phyloP scores from a whole-genome alignment of 192 early-diverging fungal genomes.

The Powellomyces hirtus region DNA sequence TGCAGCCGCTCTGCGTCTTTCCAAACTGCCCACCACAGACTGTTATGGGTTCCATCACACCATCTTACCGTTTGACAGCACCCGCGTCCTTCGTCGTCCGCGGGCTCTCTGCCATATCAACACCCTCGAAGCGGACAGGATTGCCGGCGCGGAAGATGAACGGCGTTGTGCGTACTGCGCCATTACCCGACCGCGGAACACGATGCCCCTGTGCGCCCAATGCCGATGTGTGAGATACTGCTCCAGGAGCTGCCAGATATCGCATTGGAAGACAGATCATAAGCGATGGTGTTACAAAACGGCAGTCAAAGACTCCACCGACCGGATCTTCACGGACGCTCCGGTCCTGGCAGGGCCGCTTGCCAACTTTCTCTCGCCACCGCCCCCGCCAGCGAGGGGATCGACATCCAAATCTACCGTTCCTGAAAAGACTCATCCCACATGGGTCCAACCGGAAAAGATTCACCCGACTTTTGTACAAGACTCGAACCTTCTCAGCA shows the following conservation, averaged over 20 bases:
- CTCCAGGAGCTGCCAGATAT: neutral
- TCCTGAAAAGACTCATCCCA: no score
- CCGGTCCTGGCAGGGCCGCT: no score
- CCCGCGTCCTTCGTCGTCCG: neutral
- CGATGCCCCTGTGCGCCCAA: neutral
- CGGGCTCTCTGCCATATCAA: neutral
- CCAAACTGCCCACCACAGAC: slow-evolving; percentile 5
- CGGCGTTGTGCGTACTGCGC: slow-evolving; percentile 20
- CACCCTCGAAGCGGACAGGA: neutral
- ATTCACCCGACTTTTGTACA: no score
- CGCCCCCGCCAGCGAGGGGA: no score
- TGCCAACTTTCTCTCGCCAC: no score
- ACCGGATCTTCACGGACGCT: no score
- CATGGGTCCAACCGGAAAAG: no score
- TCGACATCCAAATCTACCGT: no score
- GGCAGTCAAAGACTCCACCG: no score
- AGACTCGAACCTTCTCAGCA: no score
- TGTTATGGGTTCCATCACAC: slow-evolving; percentile 15
- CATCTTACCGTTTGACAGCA: neutral
- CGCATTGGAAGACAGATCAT: slow-evolving; percentile 19
- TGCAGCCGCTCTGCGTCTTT: neutral
- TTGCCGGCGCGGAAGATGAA: neutral
- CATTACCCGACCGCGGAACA: neutral
- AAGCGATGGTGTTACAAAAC: slow-evolving; percentile 3
- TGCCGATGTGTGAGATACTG: slow-evolving; percentile 16